These are phyloP conservation scores for Cordyceps tenuipes DNA, from an alignment of 2,329 filamentous ascomycete genomes.

Conservation along the genomic window DNA sequence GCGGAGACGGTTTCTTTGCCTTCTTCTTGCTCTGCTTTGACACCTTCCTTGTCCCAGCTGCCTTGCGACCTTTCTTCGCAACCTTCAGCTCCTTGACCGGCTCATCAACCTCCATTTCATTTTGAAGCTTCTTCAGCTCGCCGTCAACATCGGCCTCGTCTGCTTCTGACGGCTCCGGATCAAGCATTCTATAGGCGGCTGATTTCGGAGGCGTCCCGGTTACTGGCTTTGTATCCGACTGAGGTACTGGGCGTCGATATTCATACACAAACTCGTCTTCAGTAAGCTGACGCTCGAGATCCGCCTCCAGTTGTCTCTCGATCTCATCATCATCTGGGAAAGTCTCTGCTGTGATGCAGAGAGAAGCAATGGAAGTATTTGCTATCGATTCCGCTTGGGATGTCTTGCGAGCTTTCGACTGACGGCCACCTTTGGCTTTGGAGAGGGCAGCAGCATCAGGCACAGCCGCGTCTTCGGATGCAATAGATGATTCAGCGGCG, in stretches of 20 bases:
- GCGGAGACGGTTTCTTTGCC: conserved; percentile 26
- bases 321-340: conserved; percentile 56
- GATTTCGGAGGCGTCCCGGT: conserved; percentile 21
- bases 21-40: conserved; percentile 41
- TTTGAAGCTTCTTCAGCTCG: conserved; percentile 41
- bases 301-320: conserved; percentile 56
- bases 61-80: conserved; percentile 48
- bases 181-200: conserved; percentile 43
- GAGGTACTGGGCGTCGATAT: conserved; percentile 25
- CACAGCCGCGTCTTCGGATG: conserved; percentile 33
- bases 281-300: conserved; percentile 48
- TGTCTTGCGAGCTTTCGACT: conserved; percentile 35
- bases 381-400: conserved; percentile 47
- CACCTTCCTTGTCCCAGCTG: conserved; percentile 37
- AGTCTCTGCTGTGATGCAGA: conserved; percentile 29
- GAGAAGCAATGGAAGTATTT: conserved; percentile 39
- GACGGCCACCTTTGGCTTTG: conserved; percentile 26
- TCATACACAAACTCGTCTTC: conserved; percentile 46
- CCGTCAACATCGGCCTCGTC: conserved; percentile 43
- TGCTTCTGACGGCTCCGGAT: conserved; percentile 35
- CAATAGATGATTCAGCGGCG: conserved; percentile 30
- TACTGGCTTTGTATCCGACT: conserved; percentile 19
- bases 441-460: conserved; percentile 25
- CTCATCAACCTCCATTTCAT: conserved; percentile 37
- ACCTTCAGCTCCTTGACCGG: conserved; percentile 30